These are phyloP conservation scores for Rhizopus arrhizus DNA, from an alignment of 371 early-diverging fungal species.

Conservation along the genomic window DNA sequence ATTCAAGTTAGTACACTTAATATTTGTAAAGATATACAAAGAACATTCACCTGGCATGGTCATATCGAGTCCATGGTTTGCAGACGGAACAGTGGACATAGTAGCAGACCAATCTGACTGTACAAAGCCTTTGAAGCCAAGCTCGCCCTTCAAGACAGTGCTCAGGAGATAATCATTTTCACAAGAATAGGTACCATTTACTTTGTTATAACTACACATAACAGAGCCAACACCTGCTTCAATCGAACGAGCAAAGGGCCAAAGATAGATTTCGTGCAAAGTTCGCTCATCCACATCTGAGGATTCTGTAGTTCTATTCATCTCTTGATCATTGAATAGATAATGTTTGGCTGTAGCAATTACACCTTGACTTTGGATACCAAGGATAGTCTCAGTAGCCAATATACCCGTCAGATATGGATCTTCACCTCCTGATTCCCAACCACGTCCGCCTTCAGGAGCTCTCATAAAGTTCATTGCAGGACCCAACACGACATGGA, in stretches of 20 bases:
- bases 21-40: not conserved
- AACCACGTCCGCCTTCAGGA: conserved; percentile 55
- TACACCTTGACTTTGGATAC: conserved; percentile 43
- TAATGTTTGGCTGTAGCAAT: conserved; percentile 58
- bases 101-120: conserved; percentile 39
- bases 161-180: conserved; percentile 45
- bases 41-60: not conserved
- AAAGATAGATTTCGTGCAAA: conserved; percentile 57
- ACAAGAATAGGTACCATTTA: conserved; percentile 53
- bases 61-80: conserved; percentile 34
- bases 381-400: conserved; percentile 34
- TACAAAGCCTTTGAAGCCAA: conserved; percentile 48
- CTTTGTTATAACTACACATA: conserved; percentile 60
- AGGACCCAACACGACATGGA: conserved; percentile 53
- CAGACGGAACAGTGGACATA: conserved; percentile 31
- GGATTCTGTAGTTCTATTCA: conserved; percentile 21
- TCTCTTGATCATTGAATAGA: conserved; percentile 53
- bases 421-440: conserved; percentile 66
- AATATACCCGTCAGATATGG: conserved; percentile 54
- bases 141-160: conserved; percentile 42
- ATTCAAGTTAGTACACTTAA: not conserved
- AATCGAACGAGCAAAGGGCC: conserved; percentile 52
- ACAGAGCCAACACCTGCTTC: conserved; percentile 55
- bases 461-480: conserved; percentile 50
- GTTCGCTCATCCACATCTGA: conserved; percentile 50